Base-by-base conservation (phyloP, 192 early-diverging fungal genomes). In the Gryganskiella cystojenkinii region DNA sequence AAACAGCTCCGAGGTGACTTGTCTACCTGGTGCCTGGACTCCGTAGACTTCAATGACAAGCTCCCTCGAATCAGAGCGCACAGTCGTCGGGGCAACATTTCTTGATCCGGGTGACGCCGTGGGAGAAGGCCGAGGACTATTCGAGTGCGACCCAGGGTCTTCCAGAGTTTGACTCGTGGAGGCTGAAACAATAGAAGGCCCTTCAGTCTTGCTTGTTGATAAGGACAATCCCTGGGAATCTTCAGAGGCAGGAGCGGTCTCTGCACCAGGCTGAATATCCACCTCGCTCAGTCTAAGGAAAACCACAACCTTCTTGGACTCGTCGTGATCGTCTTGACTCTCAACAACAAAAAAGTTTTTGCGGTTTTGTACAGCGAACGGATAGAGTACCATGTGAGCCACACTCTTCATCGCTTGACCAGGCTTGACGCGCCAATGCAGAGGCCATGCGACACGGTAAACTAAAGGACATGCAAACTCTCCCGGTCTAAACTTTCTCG, bases 351-450 rank as follows among this genome's bases (percentile, higher is more conserved):
- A 91, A 90, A 93, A 91, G 62, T 90, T 83, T 51, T 86, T 91
- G 4, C 92, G 67, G 68, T 95, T 95, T 47, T 81, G 78, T 24
- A 95, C 91, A 34, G 85, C 83, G 19, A 93, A 85, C 5, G 82
- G 72, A 30, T 83, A 71, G 14, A 95, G 81, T 0, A 81, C 64
- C 19, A 86, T 67, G 15, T 79, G 74, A n/a, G 88, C 69, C 8
- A 93, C 76, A 24, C 71, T 81, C 44, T 81, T 91, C 15, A 92
- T 61, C 3, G 92, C 94, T 47, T 89, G 82, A 20, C 82, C 80
- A 2, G 92, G 87, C 50, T 83, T 83, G 46, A 95, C 80, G 20
- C 94, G 84, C 89, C 91, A 93, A 68, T 95, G 92, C 1, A 95
- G 55, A 4, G 91, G 86, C 69, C 94, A 92, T 8, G 61, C 63